Percentiles rank a stretch among this genome's conserved stretches.
phyloP scores from a whole-genome alignment of 2,329 filamentous ascomycete genomes.

The Penicillium decumbens region DNA sequence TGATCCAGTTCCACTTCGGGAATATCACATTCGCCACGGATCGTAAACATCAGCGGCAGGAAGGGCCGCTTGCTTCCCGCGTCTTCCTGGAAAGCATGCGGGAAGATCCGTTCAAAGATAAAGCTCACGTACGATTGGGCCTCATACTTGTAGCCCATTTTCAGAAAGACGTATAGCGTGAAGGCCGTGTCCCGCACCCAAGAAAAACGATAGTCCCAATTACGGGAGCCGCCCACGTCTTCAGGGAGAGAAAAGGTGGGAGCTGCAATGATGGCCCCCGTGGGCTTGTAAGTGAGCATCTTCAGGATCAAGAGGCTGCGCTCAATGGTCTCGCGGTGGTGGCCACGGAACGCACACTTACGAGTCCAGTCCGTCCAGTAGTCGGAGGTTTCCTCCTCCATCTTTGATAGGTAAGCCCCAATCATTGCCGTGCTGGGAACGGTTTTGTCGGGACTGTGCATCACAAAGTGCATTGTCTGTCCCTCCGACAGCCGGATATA shows the following conservation, averaged over 20 bases:
- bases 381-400: constrained; percentile 65
- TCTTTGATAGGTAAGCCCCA: constrained; percentile 53
- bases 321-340: constrained; percentile 67
- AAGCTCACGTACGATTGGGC: constrained; percentile 75
- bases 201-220: constrained; percentile 55
- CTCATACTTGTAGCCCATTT: constrained; percentile 69
- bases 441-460: constrained; percentile 58
- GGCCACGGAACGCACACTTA: constrained; percentile 65
- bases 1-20: constrained; percentile 65
- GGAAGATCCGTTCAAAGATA: constrained; percentile 63
- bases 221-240: constrained; percentile 61
- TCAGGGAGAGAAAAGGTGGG: constrained; percentile 75
- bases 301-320: constrained; percentile 71
- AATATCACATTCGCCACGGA: constrained; percentile 68
- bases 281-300: constrained; percentile 72
- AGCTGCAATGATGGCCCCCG: constrained; percentile 69
- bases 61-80: constrained; percentile 50
- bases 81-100: constrained; percentile 48
- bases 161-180: constrained; percentile 69
- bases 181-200: constrained; percentile 77
- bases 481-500: constrained; percentile 59
- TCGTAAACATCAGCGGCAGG: constrained; percentile 77
- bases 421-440: constrained; percentile 58
- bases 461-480: constrained; percentile 64
- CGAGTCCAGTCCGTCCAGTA: constrained; percentile 73